Percentiles rank a stretch among this genome's conserved stretches.
Evolutionary conservation across 2,329 filamentous ascomycete genomes (phyloP).

Genomic region (Diaporthe helianthi): DNA sequence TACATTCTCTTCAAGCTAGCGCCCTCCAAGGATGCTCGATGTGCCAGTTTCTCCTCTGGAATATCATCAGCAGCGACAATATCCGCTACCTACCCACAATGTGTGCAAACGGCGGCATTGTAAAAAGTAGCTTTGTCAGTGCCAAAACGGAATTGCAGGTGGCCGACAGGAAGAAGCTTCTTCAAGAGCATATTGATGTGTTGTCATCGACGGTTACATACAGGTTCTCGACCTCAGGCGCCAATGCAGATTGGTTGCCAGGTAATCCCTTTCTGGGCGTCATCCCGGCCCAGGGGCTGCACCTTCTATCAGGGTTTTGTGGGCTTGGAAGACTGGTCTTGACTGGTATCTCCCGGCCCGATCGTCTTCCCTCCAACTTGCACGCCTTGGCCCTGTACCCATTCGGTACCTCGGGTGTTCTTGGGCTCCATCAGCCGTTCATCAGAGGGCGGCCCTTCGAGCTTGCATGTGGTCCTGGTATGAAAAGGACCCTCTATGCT

Average conservation of each 20-base stretch:
- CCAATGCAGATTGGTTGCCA: no score
- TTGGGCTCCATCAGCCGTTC: neutral
- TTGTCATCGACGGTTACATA: neutral
- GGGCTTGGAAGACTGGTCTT: neutral
- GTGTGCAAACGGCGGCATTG: no score
- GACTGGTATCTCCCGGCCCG: neutral
- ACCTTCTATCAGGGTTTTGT: neutral
- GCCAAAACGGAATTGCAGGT: rapidly evolving
- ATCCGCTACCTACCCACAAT: neutral
- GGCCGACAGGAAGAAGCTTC: no score
- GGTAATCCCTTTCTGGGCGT: no score
- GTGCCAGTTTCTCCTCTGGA: neutral
- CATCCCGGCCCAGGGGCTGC: neutral
- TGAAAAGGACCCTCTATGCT: neutral
- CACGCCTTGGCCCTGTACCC: neutral
- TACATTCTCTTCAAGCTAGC: neutral
- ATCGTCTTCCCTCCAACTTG: neutral
- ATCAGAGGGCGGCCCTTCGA: neutral
- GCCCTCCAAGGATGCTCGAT: neutral
- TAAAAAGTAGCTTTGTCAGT: neutral
- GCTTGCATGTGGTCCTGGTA: neutral
- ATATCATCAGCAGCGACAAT: neutral
- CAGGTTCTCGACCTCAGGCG: no score
- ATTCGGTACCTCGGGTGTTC: neutral
- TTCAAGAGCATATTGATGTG: neutral